Evolutionary conservation across 306 rosid genomes (phyloP), one percentile per base, ranked within the genome.

Genomic region (Delonix regia): DNA sequence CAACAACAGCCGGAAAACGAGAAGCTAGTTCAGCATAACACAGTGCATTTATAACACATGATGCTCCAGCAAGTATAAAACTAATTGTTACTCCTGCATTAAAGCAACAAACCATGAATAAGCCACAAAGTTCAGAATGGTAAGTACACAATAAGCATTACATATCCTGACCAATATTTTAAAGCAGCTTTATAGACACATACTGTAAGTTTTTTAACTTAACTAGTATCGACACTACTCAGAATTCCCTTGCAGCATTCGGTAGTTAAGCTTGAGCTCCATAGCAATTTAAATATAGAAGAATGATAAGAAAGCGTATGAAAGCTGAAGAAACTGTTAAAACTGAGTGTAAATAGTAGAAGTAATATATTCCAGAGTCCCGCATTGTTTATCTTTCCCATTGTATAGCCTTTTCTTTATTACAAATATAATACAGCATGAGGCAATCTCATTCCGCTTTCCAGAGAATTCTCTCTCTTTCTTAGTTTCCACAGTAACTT

Each of bases 11-110:
- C 71, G 99, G 99, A 79, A 96, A 91, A 30, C 92, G 86, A 66
- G 97, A 82, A 83, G 99, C 96, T 18, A 96, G 87, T 84, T 96
- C 98, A 0, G 99, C 98, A 57, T 91, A 96, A 80, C 98, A 96
- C 69, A 96, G 96, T 7, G 99, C 99, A 83, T 93, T 96, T 70
- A 93, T 82, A 80, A 93, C 91, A 78, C 96, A 96, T 1, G 98
- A 93, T 53, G 90, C 87, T 75, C 99, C 99, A 7, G 98, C 97
- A 18, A 96, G 86, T 22, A 81, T 55, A 71, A 96, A 96, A 85
- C 99, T 90, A 73, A 93, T 52, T 9, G 99, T 96, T 22, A 93
- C 99, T 69, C 97, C 98, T 96, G 87, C 92, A 87, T 84, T 78
- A 56, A 25, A 76, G 60, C 66, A 72, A 60, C 55, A 85, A 64